Percentiles rank a stretch among this genome's conserved stretches.
These are phyloP conservation scores for Aspergillus bridgeri DNA, from an alignment of 495 filamentous ascomycete genomes.

Conservation along the genomic window DNA sequence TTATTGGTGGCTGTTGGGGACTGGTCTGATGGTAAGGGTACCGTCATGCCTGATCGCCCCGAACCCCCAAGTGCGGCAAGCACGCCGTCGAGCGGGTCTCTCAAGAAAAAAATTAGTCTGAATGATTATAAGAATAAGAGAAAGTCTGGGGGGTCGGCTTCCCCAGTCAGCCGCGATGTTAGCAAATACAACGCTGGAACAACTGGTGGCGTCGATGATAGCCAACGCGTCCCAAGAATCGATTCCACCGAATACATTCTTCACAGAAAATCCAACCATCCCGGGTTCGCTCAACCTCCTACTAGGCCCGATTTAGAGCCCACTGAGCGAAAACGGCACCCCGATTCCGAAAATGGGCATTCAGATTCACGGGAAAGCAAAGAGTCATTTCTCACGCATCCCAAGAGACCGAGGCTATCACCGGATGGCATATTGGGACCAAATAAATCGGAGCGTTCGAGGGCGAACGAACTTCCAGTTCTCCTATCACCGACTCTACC, in stretches of 20 bases:
- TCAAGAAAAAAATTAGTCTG: constrained; percentile 51
- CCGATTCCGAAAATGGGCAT: constrained; percentile 23
- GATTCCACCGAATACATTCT: constrained; percentile 17
- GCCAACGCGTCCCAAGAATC: constrained; percentile 18
- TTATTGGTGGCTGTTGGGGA: constrained; percentile 47
- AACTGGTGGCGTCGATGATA: constrained; percentile 17
- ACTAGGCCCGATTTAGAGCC: constrained; percentile 18
- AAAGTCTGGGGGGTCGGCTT: constrained; percentile 25
- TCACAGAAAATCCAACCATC: constrained; percentile 14
- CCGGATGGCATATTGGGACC: constrained; percentile 23
- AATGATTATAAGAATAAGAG: constrained; percentile 50
- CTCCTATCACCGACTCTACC: constrained; percentile 44
- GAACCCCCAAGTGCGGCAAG: constrained; percentile 33
- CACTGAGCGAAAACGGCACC: constrained; percentile 33
- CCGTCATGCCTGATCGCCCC: constrained; percentile 42
- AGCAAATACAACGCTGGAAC: constrained; percentile 15
- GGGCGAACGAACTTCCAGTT: constrained; percentile 30
- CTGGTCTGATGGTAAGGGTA: constrained; percentile 51
- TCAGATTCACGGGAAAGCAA: constrained; percentile 13
- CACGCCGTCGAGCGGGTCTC: constrained; percentile 25
- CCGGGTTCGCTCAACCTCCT: constrained; percentile 9
- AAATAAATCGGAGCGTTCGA: constrained; percentile 19
- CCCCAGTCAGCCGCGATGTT: constrained; percentile 21
- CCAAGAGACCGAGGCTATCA: constrained; percentile 33
- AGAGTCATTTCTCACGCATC: constrained; percentile 19